These are phyloP conservation scores for Deinandra increscens DNA, from an alignment of 129 eudicot species.

Conservation along the genomic window DNA sequence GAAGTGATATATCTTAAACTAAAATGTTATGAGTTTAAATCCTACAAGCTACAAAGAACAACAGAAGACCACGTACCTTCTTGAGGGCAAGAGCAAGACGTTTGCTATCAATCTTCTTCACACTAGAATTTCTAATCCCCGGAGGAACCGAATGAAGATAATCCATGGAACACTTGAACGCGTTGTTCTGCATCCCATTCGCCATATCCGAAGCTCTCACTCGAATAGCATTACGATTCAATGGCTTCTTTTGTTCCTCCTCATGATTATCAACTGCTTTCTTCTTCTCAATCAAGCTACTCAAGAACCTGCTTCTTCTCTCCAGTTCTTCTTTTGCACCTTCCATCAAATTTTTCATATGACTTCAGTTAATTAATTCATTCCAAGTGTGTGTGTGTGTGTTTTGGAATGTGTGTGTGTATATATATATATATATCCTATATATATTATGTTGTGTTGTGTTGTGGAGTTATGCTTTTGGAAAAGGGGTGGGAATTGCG, in stretches of 20 bases:
- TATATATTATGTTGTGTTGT: no score
- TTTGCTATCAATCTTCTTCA: constrained; percentile 65
- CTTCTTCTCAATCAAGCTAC: constrained; percentile 55
- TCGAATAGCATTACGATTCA: constrained; percentile 30
- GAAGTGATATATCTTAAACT: no score
- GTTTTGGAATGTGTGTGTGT: not conserved
- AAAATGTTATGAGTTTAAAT: no score
- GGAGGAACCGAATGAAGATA: constrained; percentile 43
- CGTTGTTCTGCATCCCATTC: constrained; percentile 58
- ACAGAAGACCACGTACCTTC: constrained; percentile 60
- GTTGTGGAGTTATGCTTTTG: constrained; percentile 21
- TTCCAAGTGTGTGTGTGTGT: not conserved
- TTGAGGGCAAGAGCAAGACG: constrained; percentile 81
- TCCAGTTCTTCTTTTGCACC: constrained; percentile 77
- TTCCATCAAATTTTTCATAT: constrained; percentile 17
- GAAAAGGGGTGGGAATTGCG: constrained; percentile 34
- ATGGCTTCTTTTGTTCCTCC: constrained; percentile 27
- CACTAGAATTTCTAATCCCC: not conserved
- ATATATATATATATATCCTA: no score
- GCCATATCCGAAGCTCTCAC: constrained; percentile 86
- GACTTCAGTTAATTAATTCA: no score
- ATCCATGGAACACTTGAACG: constrained; percentile 49
- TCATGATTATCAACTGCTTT: constrained; percentile 45
- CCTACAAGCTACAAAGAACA: no score
- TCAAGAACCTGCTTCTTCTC: constrained; percentile 82